Evolutionary conservation across 257 asterid genomes (phyloP).

Genomic region (Pogostemon cablin): DNA sequence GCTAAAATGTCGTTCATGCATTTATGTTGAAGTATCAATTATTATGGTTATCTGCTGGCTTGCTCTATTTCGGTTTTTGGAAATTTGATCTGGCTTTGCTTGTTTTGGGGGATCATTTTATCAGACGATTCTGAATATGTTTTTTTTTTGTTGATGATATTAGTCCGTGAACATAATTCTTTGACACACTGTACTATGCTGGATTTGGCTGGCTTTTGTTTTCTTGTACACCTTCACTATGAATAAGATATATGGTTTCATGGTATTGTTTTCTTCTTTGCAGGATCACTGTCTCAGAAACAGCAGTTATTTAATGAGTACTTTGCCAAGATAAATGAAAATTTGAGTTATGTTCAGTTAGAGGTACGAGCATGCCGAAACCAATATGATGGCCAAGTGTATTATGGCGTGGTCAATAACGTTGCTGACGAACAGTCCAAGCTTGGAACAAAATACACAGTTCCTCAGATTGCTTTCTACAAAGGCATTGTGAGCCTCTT

Average conservation of each 20-base stretch:
- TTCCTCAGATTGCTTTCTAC: slow-evolving; percentile 92
- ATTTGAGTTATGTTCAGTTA: slow-evolving; percentile 66
- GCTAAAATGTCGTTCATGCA: background rate
- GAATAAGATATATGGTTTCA: background rate
- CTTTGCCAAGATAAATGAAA: slow-evolving; percentile 66
- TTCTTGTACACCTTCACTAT: background rate
- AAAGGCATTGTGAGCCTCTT: slow-evolving; percentile 75
- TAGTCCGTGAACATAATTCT: background rate
- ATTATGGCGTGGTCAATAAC: slow-evolving; percentile 87
- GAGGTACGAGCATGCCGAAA: slow-evolving; percentile 81
- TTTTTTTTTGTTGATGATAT: background rate
- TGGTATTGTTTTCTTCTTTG: slow-evolving; percentile 19
- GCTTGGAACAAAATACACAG: slow-evolving; percentile 81
- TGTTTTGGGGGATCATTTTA: background rate
- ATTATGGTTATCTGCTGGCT: background rate
- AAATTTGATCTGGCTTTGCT: background rate
- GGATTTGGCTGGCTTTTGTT: background rate
- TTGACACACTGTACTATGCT: background rate
- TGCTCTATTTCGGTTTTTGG: background rate
- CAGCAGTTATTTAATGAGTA: slow-evolving; percentile 55
- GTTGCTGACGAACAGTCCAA: slow-evolving; percentile 82
- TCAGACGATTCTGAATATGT: background rate
- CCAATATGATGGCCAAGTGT: slow-evolving; percentile 70
- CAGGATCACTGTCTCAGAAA: slow-evolving; percentile 54
- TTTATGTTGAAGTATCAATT: background rate